Evolutionary conservation across 2,329 filamentous ascomycete genomes (phyloP), one percentile per base, ranked within the genome.

Genomic region (Aspergillus melleus): DNA sequence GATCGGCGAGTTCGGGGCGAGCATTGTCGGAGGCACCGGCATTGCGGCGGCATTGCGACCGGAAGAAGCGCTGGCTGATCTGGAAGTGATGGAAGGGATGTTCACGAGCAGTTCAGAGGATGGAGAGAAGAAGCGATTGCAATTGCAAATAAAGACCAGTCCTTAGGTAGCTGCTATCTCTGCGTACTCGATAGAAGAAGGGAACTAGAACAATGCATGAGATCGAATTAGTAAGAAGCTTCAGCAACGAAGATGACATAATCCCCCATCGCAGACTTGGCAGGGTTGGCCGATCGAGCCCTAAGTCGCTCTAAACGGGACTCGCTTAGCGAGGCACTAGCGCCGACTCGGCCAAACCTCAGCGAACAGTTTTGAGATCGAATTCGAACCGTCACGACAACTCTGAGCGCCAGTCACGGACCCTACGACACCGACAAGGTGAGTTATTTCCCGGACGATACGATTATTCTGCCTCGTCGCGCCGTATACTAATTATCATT

Each of bases 51-150:
- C 71, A 62, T 80, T 84, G 67, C 77, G 73, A 12, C 79, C 82
- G 2, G 77, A 83, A 65, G 80, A 86, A 71, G 83, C 83, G 20
- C 65, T 85, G 68, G 76, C 73, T 16, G 84, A 86, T 72, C 64
- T 86, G 56, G 77, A 83, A 65, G 64, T 85, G 36, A 67, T 82
- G 64, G 73, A 76, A 59, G 68, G 65, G 58, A 72, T 76, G 61
- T 62, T 76, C 53, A 61, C 59, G 36, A 75, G 74, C 61, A 70
- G 72, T 8, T 71, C 77, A 65, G 57, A 56, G 42, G 57, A 69
- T 16, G 72, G 73, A 3, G 68, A 68, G 58, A 66, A 52, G 49
- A 59, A 68, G 58, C 26, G 55, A 36, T 58, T 75, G 49, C 56
- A 66, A 26, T 55, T 69, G 55, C 72, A 74, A 61, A 61, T 58